Percentiles rank a stretch among this genome's conserved stretches.
Evolutionary conservation across 2,329 filamentous ascomycete species (phyloP).

Genomic region (Gliomastix tumulicola): DNA sequence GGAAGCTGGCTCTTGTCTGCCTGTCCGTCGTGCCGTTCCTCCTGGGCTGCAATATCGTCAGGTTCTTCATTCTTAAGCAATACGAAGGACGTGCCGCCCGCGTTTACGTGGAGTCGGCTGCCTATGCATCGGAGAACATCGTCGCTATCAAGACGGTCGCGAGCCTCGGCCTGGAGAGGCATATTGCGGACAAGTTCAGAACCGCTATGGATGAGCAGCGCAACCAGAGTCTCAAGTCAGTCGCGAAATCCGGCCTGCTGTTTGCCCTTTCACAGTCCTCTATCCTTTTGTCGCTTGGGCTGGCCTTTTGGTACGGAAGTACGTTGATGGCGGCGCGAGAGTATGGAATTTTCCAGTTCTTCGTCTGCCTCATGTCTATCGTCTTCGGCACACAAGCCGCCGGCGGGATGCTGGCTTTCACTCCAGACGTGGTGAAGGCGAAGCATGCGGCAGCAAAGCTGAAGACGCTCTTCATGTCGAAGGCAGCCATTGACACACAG

Average conservation of each 20-base stretch:
- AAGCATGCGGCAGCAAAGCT: background rate
- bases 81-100: constrained; percentile 49
- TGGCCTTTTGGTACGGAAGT: constrained; percentile 91
- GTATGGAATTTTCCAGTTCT: constrained; percentile 44
- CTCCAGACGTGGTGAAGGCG: constrained; percentile 4
- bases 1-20: constrained; percentile 78
- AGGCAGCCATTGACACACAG: constrained; percentile 10
- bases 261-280: constrained; percentile 48
- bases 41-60: constrained; percentile 58
- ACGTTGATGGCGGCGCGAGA: constrained; percentile 57
- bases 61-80: constrained; percentile 29
- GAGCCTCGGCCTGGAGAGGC: constrained; percentile 76
- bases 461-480: constrained; percentile 1
- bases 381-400: constrained; percentile 32
- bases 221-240: constrained; percentile 39
- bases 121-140: constrained; percentile 87
- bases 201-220: constrained; percentile 24
- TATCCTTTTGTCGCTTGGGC: constrained; percentile 74
- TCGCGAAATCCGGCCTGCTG: constrained; percentile 54
- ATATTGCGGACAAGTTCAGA: constrained; percentile 70
- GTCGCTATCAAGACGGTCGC: constrained; percentile 92
- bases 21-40: constrained; percentile 72
- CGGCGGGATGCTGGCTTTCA: constrained; percentile 4
- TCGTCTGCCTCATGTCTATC: constrained; percentile 43
- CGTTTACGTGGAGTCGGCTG: constrained; percentile 68